These are phyloP conservation scores for Tylopilus plumbeoviolaceoides DNA, from an alignment of 768 basidiomycete genomes.

Conservation along the genomic window DNA sequence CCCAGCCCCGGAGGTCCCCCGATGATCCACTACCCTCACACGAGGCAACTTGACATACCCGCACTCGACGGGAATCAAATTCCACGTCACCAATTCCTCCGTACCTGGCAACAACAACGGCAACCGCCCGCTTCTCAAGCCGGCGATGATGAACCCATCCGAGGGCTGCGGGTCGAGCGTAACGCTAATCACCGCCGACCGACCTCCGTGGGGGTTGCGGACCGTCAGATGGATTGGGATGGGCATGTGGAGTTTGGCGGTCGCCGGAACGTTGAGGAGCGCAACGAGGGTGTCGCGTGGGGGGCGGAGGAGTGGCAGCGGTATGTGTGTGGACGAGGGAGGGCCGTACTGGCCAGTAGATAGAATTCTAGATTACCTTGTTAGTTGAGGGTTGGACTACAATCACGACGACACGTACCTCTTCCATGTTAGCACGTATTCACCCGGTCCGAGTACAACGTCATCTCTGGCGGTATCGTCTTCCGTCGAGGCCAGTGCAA, in stretches of 20 bases:
- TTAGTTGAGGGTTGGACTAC: background rate
- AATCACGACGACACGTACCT: constrained; percentile 37
- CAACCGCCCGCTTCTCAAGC: constrained; percentile 60
- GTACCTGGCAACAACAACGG: constrained; percentile 71
- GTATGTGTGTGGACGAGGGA: constrained; percentile 44
- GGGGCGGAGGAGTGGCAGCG: constrained; percentile 59
- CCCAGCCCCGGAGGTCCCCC: constrained; percentile 34
- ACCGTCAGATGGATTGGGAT: constrained; percentile 52
- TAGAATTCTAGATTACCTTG: constrained; percentile 37
- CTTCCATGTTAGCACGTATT: constrained; percentile 61
- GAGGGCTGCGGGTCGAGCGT: constrained; percentile 44
- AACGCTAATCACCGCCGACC: constrained; percentile 66
- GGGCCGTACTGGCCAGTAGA: constrained; percentile 31
- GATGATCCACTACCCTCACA: constrained; percentile 54
- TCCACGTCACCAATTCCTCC: constrained; percentile 65
- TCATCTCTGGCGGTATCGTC: constrained; percentile 32
- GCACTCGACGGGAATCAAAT: constrained; percentile 69
- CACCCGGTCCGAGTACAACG: constrained; percentile 49
- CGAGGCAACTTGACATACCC: constrained; percentile 60
- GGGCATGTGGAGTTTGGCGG: constrained; percentile 60
- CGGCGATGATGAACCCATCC: constrained; percentile 81
- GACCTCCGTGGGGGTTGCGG: constrained; percentile 60
- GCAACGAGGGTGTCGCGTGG: constrained; percentile 65
- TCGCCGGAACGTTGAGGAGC: constrained; percentile 57
- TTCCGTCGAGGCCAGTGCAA: constrained; percentile 44